Percentiles rank a stretch among this genome's conserved stretches.
phyloP scores from a whole-genome alignment of 305 asterid species.

The Rubia peregrina region DNA sequence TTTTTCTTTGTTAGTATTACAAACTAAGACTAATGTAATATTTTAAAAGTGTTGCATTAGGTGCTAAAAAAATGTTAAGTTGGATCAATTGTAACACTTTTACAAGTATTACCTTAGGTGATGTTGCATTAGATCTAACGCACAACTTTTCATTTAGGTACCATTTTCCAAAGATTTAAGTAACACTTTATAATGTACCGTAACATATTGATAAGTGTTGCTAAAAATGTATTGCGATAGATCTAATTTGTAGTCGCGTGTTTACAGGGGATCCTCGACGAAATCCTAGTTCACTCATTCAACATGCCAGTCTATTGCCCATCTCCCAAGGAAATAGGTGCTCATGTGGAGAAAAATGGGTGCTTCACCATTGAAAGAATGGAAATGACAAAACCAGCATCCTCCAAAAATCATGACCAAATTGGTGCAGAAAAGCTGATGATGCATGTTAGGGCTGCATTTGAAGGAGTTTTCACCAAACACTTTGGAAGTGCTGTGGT shows the following conservation, averaged over 20 bases:
- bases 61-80: too few relatives aligned
- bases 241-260: too few relatives aligned
- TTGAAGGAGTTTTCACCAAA: slow-evolving; percentile 5
- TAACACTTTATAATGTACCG: too few relatives aligned
- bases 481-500: slow-evolving; percentile 11
- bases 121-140: too few relatives aligned
- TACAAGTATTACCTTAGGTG: too few relatives aligned
- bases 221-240: neutral
- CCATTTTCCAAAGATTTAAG: too few relatives aligned
- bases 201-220: too few relatives aligned
- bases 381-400: slow-evolving; percentile 5
- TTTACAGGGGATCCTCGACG: slow-evolving; percentile 8
- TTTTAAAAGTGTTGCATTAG: too few relatives aligned
- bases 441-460: slow-evolving; percentile 5
- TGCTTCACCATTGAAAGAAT: slow-evolving; percentile 11
- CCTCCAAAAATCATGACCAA: neutral
- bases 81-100: too few relatives aligned
- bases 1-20: too few relatives aligned
- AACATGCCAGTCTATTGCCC: slow-evolving; percentile 17
- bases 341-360: neutral
- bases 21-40: too few relatives aligned
- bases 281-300: slow-evolving; percentile 12
- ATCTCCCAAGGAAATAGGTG: slow-evolving; percentile 9
- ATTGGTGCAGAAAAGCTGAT: neutral
- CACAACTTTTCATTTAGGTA: too few relatives aligned